Base-by-base conservation (phyloP, 2,329 filamentous ascomycete genomes). In the Malbranchea cinnamomea region DNA sequence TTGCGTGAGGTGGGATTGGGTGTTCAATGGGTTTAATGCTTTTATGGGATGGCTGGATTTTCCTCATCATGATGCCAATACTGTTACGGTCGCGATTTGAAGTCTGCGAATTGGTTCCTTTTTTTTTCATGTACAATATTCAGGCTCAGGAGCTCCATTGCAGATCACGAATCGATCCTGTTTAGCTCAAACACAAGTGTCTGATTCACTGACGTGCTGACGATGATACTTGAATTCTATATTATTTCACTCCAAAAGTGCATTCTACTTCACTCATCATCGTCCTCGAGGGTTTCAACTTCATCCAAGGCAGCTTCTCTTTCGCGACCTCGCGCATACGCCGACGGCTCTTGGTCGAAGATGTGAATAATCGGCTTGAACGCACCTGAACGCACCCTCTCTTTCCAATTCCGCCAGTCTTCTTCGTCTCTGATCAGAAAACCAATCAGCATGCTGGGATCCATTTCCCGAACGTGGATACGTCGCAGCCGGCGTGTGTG, bases 401-500 rank as follows among this genome's bases (percentile, higher is more conserved):
- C 63, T 46, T 81, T 78, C 85, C 85, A 95, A 31, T 72, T 68
- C 22, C 67, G 59, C 78, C 87, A 95, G 41, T 98, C 89, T 24
- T 75, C 67, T 43, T 87, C 75, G 34, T 80, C 72, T 23, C 67
- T 70, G 37, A 98, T 84, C 20, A 98, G 59, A 46, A 95, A 95
- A 4, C 83, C 87, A 40, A 98, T 81, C 23, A 98, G 60, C 89
- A 98, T 98, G 47, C 84, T 94, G 0, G 89, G 89, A 46, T 98
- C 89, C 81, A 98, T 89, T 48, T 95, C 85, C 35, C 74, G 74
- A 28, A 98, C 68, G 42, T 89, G 77, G 17, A 98, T 65, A 33
- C 79, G 71, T 21, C 87, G 74, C 11, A 98, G 59, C 27, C 87
- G 75, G 29, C 81, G 71, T 0, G 85, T 95, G 50, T 98, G 87